Evolutionary conservation across 129 eudicot species (phyloP), one percentile per base, ranked within the genome.

Genomic region (Lactuca sativa): DNA sequence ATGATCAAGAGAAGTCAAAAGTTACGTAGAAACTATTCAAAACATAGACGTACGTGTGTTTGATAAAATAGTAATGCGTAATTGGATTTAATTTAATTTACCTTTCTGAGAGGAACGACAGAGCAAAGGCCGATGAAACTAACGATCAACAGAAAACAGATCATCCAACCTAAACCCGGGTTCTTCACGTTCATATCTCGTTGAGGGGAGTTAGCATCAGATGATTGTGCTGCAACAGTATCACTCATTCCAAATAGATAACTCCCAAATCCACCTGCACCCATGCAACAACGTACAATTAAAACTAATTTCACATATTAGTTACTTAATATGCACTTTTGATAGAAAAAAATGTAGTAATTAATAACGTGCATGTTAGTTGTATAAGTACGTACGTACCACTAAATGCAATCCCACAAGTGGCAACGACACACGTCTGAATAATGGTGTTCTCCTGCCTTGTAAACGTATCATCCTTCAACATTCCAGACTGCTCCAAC

Each of bases 111-210:
- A 34, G 96, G 90, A 16, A 86, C 85, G 1, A 90, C 80, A 5
- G 95, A 80, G 82, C 78, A 90, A 2, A 90, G 80, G 9, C 93
- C 96, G 36, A 82, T 67, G 53, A 90, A 90, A 71, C 96, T 90
- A 12, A 90, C 96, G 13, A 67, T 43, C 34, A 86, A 80, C 36
- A 90, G 96, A 79, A 77, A 90, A 5, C 48, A 78, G 40, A 77
- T 84, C 16, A 90, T 86, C 96, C 96, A 89, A 17, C 78, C 12
- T 67, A 93, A 74, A 18, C 76, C 57, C 6, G 95, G 98, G 82
- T 85, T 78, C 85, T 93, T 91, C 12, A 83, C 66, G 77, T 78
- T 78, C 70, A 76, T 69, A 9, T 36, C 47, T 53, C 65, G 74
- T 17, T 43, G n/a, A 7, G 73, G 77, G 10, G 37, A 66, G 59